Evolutionary conservation across 2,329 filamentous ascomycete species (phyloP).

Genomic region (Scleromitrula shiraiana): DNA sequence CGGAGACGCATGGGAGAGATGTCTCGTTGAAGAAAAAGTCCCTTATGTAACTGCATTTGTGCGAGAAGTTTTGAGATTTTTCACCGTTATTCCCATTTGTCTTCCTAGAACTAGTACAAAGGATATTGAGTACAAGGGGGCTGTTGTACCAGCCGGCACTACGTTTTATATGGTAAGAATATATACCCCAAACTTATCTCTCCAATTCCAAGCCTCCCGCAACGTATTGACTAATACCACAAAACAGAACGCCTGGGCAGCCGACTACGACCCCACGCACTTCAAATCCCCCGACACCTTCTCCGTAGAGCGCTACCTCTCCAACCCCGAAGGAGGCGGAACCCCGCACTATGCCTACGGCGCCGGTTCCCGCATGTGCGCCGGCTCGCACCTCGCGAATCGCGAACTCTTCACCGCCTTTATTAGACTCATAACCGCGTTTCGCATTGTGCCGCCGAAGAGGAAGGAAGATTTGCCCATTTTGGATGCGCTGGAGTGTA

Average conservation of each 20-base stretch:
- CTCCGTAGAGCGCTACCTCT: constrained; percentile 63
- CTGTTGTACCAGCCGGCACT: constrained; percentile 63
- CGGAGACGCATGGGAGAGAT: constrained; percentile 68
- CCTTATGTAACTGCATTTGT: constrained; percentile 71
- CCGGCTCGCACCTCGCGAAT: constrained; percentile 54
- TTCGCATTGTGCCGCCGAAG: constrained; percentile 43
- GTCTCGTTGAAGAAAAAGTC: constrained; percentile 65
- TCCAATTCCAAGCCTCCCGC: not conserved
- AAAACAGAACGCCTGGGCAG: constrained; percentile 59
- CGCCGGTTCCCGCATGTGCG: constrained; percentile 56
- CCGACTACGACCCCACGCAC: constrained; percentile 62
- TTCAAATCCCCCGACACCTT: constrained; percentile 58
- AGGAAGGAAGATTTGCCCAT: constrained; percentile 42
- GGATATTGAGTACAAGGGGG: constrained; percentile 60
- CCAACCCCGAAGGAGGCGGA: constrained; percentile 40
- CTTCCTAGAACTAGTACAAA: constrained; percentile 65
- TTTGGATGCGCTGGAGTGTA: constrained; percentile 50
- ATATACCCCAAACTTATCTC: no score
- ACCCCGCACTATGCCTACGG: constrained; percentile 57
- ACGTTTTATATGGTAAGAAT: constrained; percentile 43
- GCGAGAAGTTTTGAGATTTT: constrained; percentile 72
- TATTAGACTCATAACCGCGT: constrained; percentile 50
- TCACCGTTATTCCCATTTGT: constrained; percentile 72
- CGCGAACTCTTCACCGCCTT: constrained; percentile 55
- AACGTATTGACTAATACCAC: constrained; percentile 15